These are phyloP conservation scores for Oryza australiensis DNA, from an alignment of 176 grass and related monocot genomes.

Conservation along the genomic window DNA sequence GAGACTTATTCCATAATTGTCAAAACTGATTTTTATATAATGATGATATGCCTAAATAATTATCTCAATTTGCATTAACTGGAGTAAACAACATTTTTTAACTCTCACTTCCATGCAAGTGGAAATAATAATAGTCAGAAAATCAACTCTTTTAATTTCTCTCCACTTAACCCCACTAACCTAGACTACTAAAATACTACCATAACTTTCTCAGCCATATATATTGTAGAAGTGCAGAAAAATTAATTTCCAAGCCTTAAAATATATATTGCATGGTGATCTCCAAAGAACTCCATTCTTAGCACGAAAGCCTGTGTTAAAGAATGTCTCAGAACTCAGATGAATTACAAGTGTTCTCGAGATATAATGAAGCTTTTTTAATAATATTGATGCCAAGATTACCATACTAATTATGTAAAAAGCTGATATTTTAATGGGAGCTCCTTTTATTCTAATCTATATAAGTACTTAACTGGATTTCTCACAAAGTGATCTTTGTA, in stretches of 20 bases:
- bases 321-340: neutral
- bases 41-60: neutral
- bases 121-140: neutral
- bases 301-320: neutral
- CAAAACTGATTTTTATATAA: neutral
- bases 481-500: too few species aligned
- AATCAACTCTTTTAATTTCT: neutral
- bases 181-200: neutral
- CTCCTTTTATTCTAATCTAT: neutral
- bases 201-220: neutral
- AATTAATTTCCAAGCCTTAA: neutral
- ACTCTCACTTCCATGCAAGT: neutral
- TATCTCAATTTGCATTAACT: neutral
- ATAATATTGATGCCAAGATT: neutral
- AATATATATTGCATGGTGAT: too few species aligned
- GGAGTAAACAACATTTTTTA: neutral
- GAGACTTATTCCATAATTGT: neutral
- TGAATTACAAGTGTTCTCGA: neutral
- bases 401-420: neutral
- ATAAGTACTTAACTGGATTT: neutral
- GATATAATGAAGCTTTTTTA: neutral
- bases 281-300: neutral
- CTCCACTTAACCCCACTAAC: neutral
- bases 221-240: neutral
- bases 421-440: neutral